phyloP scores from a whole-genome alignment of 495 filamentous ascomycete species.

The Aspergillus nidulans region DNA sequence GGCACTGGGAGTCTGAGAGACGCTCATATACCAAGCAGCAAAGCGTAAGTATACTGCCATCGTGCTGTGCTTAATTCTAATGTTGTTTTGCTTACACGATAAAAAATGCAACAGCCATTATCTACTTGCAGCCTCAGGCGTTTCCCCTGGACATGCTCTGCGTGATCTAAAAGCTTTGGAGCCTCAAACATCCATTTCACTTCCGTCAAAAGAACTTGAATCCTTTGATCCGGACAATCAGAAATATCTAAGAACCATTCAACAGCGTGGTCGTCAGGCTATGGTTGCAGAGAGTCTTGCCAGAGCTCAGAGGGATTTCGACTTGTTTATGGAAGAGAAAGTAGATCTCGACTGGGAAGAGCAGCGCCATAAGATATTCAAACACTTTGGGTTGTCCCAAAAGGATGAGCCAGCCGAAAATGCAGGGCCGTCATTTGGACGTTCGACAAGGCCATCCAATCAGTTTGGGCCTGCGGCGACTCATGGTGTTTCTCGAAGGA shows the following conservation, averaged over 20 bases:
- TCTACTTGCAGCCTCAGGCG: conserved; percentile 83
- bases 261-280: conserved; percentile 83
- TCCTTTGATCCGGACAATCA: conserved; percentile 73
- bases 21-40: conserved; percentile 50
- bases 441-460: conserved; percentile 45
- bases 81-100: not conserved
- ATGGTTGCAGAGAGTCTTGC: conserved; percentile 87
- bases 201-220: conserved; percentile 39
- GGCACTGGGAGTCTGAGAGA: conserved; percentile 50
- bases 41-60: conserved; percentile 47
- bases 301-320: conserved; percentile 83
- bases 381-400: conserved; percentile 87
- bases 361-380: conserved; percentile 85
- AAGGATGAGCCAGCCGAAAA: conserved; percentile 47
- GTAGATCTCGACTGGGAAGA: conserved; percentile 93
- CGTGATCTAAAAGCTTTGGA: conserved; percentile 66
- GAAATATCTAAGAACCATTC: conserved; percentile 73
- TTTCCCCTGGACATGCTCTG: conserved; percentile 71
- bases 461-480: conserved; percentile 22
- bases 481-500: conserved; percentile 43
- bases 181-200: conserved; percentile 39
- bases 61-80: not conserved
- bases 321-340: conserved; percentile 87
- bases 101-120: conserved; percentile 53
- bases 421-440: conserved; percentile 54